Base-by-base conservation (phyloP, 345 rosid species). In the Psidium friedrichsthalianum region DNA sequence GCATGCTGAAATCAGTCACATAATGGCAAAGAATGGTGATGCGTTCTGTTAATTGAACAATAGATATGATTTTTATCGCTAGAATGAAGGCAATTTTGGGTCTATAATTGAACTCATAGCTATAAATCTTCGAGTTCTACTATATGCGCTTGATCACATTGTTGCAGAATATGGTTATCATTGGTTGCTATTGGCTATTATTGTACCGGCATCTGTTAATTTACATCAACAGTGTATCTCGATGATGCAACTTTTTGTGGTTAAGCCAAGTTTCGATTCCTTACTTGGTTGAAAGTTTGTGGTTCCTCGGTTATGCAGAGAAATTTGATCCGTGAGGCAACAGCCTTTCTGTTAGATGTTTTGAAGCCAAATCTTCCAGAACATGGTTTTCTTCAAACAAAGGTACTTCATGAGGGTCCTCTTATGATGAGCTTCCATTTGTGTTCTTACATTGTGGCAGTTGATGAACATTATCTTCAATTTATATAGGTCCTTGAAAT, bases 311-410 rank as follows among this genome's bases (percentile, higher is more conserved):
- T 82, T 86, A 7, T 87, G 78, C 91, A 98, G 99, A 96, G 99
- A 92, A 98, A 98, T 88, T 86, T 98, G 92, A 94, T 98, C 74
- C 95, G 99, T 78, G 99, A 98, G 89, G 99, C 99, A 27, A 98
- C 99, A 84, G 99, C 99, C 53, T 96, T 98, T 89, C 96, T 95
- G 51, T 88, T 98, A 86, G 99, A 98, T 93, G 99, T 98, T 86
- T 86, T 98, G 93, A 98, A 98, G 93, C 97, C 98, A 87, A 93
- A 98, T 92, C 88, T 98, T 27, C 97, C 99, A 44, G 99, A 98
- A 86, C 98, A 98, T 87, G 96, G 94, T 84, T 94, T 88, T 88
- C 94, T 98, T 56, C 99, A 96, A 85, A 93, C 99, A 22, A 96
- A 98, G 98, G 99, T 97, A 47, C 85, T 84, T 27, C 56, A 27